Conservation (phyloP, 208 protist genomes). For the Herpetomonas samuelpessoai region DNA sequence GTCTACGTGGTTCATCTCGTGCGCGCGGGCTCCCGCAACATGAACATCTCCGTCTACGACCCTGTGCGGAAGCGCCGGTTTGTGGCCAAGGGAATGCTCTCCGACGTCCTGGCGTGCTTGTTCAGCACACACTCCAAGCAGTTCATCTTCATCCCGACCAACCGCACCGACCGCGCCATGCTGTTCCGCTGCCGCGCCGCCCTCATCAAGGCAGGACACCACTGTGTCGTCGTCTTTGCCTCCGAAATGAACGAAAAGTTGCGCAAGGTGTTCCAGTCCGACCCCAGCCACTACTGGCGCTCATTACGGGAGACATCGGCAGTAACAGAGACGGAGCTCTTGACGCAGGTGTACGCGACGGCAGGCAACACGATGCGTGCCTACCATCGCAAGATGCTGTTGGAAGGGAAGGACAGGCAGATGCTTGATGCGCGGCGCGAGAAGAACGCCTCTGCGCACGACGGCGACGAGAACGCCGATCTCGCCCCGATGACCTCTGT, state of each 20-base stretch:
- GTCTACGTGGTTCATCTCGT: slow-evolving; percentile 87
- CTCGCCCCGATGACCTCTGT: slow-evolving; percentile 26
- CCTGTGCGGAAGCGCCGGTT: slow-evolving; percentile 45
- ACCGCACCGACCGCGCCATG: slow-evolving; percentile 73
- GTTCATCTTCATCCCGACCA: slow-evolving; percentile 84
- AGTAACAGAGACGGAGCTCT: slow-evolving; percentile 50
- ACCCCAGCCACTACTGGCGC: slow-evolving; percentile 65
- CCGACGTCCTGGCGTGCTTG: slow-evolving; percentile 73
- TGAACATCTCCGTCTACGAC: slow-evolving; percentile 72
- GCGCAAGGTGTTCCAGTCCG: slow-evolving; percentile 64
- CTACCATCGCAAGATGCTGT: slow-evolving; percentile 35
- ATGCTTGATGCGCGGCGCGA: neutral
- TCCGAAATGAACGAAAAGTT: slow-evolving; percentile 62
- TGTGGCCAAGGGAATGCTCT: slow-evolving; percentile 79
- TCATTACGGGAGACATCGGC: slow-evolving; percentile 42
- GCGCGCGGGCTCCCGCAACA: slow-evolving; percentile 53
- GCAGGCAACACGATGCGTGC: slow-evolving; percentile 53
- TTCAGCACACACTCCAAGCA: slow-evolving; percentile 44
- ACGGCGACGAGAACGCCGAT: slow-evolving; percentile 11
- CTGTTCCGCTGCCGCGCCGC: slow-evolving; percentile 78
- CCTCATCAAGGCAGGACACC: slow-evolving; percentile 46
- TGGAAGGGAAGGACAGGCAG: slow-evolving; percentile 11
- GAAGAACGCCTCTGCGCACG: neutral
- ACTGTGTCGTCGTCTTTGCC: slow-evolving; percentile 65
- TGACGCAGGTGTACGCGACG: slow-evolving; percentile 45